Evolutionary conservation across 2,329 filamentous ascomycete genomes (phyloP).

Genomic region (Didymella pinodella): DNA sequence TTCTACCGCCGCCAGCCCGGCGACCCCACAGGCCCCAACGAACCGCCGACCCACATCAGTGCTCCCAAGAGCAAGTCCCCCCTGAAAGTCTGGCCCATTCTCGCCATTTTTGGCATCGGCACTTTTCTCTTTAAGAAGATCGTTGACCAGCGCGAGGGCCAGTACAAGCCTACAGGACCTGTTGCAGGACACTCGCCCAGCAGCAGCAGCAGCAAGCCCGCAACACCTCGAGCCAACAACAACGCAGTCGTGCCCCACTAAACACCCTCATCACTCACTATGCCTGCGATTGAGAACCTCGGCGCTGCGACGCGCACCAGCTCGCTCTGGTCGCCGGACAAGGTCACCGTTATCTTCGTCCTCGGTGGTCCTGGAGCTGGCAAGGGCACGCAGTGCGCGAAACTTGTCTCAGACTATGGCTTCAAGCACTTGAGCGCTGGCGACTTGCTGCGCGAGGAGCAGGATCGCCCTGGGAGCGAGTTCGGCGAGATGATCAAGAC

Average conservation of each 20-base stretch:
- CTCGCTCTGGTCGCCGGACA: conserved; percentile 75
- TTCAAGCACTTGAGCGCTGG: conserved; percentile 95
- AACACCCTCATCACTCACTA: conserved; percentile 29
- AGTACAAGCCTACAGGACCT: conserved; percentile 41
- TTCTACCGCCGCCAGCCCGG: conserved; percentile 46
- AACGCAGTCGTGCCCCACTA: conserved; percentile 37
- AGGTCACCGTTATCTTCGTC: conserved; percentile 94
- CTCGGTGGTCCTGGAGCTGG: conserved; percentile 94
- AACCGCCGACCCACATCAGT: conserved; percentile 42
- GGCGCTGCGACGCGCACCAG: conserved; percentile 58
- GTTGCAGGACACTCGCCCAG: conserved; percentile 45
- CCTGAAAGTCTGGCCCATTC: conserved; percentile 55
- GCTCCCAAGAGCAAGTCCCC: conserved; percentile 51
- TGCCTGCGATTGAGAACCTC: conserved; percentile 52
- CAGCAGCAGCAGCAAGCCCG: conserved; percentile 25
- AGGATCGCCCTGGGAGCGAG: conserved; percentile 82
- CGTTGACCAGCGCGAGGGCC: conserved; percentile 55
- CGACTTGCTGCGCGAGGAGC: conserved; percentile 91
- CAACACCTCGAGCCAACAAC: conserved; percentile 23
- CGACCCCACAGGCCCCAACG: conserved; percentile 51
- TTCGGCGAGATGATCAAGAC: conserved; percentile 92
- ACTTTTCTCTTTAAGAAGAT: conserved; percentile 57
- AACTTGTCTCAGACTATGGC: conserved; percentile 84
- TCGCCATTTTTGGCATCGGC: conserved; percentile 57
- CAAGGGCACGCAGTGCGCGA: conserved; percentile 94